Evolutionary conservation across 176 grass and related monocot species (phyloP).

Genomic region (Guadua angustifolia): DNA sequence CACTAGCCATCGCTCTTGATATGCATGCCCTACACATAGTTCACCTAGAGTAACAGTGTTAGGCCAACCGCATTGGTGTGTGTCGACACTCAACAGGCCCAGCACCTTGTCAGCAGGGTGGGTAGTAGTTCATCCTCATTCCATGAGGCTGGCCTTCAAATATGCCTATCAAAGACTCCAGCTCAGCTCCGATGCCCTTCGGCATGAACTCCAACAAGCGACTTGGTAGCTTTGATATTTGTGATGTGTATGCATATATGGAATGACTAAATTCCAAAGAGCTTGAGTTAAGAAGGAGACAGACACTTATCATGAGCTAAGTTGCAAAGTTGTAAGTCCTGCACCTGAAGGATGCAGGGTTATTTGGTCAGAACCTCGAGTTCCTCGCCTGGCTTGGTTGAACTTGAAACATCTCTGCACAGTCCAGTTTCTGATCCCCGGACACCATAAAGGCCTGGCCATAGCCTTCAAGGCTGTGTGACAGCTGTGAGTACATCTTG

Average conservation of each 20-base stretch:
- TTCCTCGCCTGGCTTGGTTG: constrained; percentile 26
- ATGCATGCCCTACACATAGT: constrained; percentile 48
- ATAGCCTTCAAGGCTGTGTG: constrained; percentile 45
- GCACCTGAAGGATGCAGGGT: constrained; percentile 49
- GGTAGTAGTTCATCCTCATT: constrained; percentile 63
- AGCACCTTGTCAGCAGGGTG: constrained; percentile 50
- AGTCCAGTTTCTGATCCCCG: constrained; percentile 62
- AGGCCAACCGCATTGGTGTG: constrained; percentile 46
- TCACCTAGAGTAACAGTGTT: constrained; percentile 44
- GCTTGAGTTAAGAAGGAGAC: background rate
- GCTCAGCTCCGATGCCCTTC: constrained; percentile 32
- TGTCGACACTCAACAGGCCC: constrained; percentile 37
- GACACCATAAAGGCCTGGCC: constrained; percentile 52
- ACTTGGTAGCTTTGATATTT: constrained; percentile 17
- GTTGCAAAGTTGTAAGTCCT: background rate
- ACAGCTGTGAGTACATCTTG: constrained; percentile 7
- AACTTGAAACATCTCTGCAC: constrained; percentile 51
- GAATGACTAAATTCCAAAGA: constrained; percentile 34
- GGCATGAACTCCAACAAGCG: constrained; percentile 45
- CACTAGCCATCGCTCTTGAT: constrained; percentile 54
- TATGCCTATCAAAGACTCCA: constrained; percentile 22
- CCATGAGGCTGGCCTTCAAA: constrained; percentile 37
- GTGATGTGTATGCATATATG: constrained; percentile 40
- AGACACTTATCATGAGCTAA: background rate
- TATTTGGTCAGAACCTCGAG: constrained; percentile 53